A percentile compares a stretch with the other conserved stretches of the same genome.
These are phyloP conservation scores for Fusarium heterosporum DNA, from an alignment of 2,329 filamentous ascomycete genomes.

Conservation along the genomic window DNA sequence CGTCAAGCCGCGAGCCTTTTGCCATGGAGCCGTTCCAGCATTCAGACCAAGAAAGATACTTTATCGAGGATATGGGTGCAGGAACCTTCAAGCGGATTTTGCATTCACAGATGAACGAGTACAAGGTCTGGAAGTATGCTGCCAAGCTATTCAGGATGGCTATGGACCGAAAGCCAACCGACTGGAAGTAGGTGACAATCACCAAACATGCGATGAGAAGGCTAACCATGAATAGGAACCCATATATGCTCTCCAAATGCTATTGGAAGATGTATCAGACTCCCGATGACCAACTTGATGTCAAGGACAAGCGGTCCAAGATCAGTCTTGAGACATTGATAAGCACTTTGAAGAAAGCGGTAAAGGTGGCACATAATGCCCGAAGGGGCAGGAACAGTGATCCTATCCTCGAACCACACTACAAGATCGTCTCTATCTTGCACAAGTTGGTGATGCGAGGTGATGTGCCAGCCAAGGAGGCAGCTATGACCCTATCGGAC, in stretches of 20 bases:
- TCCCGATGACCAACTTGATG: slow-evolving; percentile 57
- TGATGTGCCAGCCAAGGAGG: slow-evolving; percentile 62
- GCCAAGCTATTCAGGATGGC: slow-evolving; percentile 67
- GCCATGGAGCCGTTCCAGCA: slow-evolving; percentile 72
- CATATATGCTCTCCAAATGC: slow-evolving; percentile 72
- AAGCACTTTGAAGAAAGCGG: slow-evolving; percentile 62
- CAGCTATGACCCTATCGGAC: slow-evolving; percentile 64
- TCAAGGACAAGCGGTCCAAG: slow-evolving; percentile 54
- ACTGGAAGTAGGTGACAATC: slow-evolving; percentile 64
- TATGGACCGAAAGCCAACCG: slow-evolving; percentile 63
- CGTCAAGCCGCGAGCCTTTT: slow-evolving; percentile 71
- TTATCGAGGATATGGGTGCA: slow-evolving; percentile 62
- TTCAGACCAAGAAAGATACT: slow-evolving; percentile 67
- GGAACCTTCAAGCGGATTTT: slow-evolving; percentile 65
- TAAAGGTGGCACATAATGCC: slow-evolving; percentile 62
- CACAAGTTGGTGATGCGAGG: slow-evolving; percentile 79
- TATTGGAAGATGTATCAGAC: slow-evolving; percentile 73
- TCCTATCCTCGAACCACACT: slow-evolving; percentile 89
- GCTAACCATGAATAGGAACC: slow-evolving; percentile 57
- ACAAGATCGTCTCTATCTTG: slow-evolving; percentile 85
- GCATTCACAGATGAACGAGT: slow-evolving; percentile 68
- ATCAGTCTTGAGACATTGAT: slow-evolving; percentile 57
- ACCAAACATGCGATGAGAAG: neutral
- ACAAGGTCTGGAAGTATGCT: slow-evolving; percentile 72
- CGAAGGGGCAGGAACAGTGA: slow-evolving; percentile 73